Evolutionary conservation across 345 rosid genomes (phyloP), one percentile per base, ranked within the genome.

Genomic region (Abelmoschus esculentus): DNA sequence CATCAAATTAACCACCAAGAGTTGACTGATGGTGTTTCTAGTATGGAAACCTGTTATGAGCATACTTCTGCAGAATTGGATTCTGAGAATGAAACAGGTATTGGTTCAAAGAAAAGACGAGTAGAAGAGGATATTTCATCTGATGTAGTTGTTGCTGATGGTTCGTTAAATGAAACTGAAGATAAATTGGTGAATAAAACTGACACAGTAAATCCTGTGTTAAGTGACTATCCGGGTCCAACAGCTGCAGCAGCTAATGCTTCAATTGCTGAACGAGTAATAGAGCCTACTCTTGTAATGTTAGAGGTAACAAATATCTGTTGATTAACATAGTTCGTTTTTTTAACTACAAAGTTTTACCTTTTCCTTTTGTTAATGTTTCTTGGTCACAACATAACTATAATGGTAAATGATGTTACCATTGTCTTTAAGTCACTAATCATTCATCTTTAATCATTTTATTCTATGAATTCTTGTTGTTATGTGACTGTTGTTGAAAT

Each of bases 211-310:
- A 75, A 68, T 86, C 66, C 79, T 12, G 71, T 64, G 77, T 73
- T 69, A 73, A 82, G 84, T 64, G 87, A 83, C 66, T 70, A 74
- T 75, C 82, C 81, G 60, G 83, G 81, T 72, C 70, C 87, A 75
- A 75, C 77, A 36, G 84, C 82, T 42, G 77, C 78, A 32, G 42
- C 85, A 32, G 79, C 87, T 65, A 88, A 84, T 84, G 89, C 96
- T 77, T 87, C 96, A 71, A 76, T 74, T 75, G 93, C 99, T 19
- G 97, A 95, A 78, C 80, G 82, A 72, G 90, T 85, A 62, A 84
- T 95, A 76, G 97, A 91, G 82, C 96, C 99, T 15, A 84, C 96
- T 69, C 96, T 95, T 81, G 97, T 95, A 70, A 86, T 87, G 96
- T 81, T 91, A 82, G 99, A 95, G 96, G 99, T 95, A 86, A 70